phyloP scores from a whole-genome alignment of 176 grass and related monocot genomes.

The Olyra latifolia region DNA sequence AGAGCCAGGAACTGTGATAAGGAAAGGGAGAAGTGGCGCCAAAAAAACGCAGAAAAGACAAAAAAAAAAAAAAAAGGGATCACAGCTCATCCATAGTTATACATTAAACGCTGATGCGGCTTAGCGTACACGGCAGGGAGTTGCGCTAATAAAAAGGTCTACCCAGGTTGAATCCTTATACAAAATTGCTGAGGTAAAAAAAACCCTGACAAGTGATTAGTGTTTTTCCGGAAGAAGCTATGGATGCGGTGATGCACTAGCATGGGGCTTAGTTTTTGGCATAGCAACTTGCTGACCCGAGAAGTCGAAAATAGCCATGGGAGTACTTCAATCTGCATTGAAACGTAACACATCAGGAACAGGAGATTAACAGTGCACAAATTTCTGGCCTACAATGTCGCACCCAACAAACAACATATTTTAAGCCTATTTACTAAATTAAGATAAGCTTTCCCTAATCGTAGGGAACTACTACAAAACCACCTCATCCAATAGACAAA shows the following conservation, averaged over 20 bases:
- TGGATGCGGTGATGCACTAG: conserved; percentile 32
- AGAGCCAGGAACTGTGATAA: background rate
- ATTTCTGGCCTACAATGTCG: background rate
- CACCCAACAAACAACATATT: background rate
- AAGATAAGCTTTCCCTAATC: background rate
- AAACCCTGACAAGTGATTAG: background rate
- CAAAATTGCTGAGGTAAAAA: background rate
- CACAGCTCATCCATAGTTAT: background rate
- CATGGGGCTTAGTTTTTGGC: conserved; percentile 45
- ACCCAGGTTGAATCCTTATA: background rate
- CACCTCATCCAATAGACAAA: background rate
- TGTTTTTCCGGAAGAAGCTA: background rate
- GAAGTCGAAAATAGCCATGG: conserved; percentile 74
- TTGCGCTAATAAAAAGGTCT: background rate
- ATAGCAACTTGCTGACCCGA: conserved; percentile 62
- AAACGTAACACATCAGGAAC: conserved; percentile 3
- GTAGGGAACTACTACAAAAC: background rate
- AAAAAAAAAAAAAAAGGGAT: background rate
- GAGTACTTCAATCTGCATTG: conserved; percentile 62
- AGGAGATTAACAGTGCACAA: background rate
- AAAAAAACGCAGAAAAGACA: too few species aligned
- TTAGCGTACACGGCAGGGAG: background rate
- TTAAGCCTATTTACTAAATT: background rate
- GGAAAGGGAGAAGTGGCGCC: background rate
- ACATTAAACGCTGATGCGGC: too few species aligned